Base-by-base conservation (phyloP, 768 basidiomycete genomes). In the Phylloporus scabripes region DNA sequence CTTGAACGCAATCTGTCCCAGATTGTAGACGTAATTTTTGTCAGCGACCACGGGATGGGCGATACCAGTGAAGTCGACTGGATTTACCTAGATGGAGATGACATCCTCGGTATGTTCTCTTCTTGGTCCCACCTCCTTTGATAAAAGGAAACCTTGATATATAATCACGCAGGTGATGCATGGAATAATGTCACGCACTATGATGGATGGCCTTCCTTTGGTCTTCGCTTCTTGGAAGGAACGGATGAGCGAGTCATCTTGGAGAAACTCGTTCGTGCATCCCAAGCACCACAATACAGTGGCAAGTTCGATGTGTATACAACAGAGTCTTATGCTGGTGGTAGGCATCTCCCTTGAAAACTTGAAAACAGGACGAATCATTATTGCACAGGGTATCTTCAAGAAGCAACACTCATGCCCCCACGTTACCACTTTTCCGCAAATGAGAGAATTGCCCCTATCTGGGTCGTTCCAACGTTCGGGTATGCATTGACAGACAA, bases 21-120 rank as follows among this genome's bases (percentile, higher is more conserved):
- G 40, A 87, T 94, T 17, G 83, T 92, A 11, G 90, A 96, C 63
- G 74, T 95, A 28, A 77, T 95, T 20, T 92, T 94, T 57, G 92
- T 96, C 54, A 87, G 85, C 53, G 89, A 91, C 62, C 87, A 92
- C 58, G 91, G 90, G n/a, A 93, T 92, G 88, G 85, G 82, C 1
- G 87, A 90, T 62, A 95, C 91, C n/a, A 82, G 81, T 52, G 76
- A 87, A 53, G 82, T 83, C 0, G 79, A 85, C 42, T 74, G 79
- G 42, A 69, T 94, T 29, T 89, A 85, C 65, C 73, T 96, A 46
- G 91, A 96, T 62, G 85, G 21, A 15, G 55, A 56, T 1, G 60
- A 54, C 23, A 48, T 67, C 7, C 63, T 69, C 10, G 65, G 65
- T 65, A 42, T 14, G 56, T 39, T 37, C 37, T 17, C 42, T 37